phyloP scores from a whole-genome alignment of 345 rosid genomes.

The Psidium friedrichsthalianum region DNA sequence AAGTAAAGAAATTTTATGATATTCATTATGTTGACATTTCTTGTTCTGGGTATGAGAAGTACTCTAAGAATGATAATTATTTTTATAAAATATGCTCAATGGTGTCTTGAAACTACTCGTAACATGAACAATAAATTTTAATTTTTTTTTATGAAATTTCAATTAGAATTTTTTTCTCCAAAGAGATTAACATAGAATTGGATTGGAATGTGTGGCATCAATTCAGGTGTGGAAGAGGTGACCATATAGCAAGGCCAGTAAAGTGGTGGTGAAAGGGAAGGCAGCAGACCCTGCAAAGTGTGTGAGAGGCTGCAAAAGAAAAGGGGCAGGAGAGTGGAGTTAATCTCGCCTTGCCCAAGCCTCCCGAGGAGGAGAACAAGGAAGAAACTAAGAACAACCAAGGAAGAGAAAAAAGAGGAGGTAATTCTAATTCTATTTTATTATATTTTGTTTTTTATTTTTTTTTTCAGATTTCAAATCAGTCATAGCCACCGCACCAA shows the following conservation, averaged over 20 bases:
- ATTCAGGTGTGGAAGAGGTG: slow-evolving; percentile 56
- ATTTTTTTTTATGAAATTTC: neutral
- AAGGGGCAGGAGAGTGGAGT: slow-evolving; percentile 59
- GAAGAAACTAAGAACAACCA: slow-evolving; percentile 16
- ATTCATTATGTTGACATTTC: neutral
- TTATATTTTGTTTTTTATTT: neutral
- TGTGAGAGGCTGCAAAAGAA: slow-evolving; percentile 53
- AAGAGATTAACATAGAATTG: neutral
- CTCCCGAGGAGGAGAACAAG: slow-evolving; percentile 19
- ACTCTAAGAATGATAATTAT: neutral
- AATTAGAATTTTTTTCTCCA: neutral
- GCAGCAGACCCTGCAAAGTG: slow-evolving; percentile 46
- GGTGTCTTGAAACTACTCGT: neutral
- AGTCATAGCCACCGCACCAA: neutral
- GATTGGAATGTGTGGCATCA: neutral
- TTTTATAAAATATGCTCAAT: neutral
- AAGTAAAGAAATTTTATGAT: neutral
- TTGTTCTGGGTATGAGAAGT: neutral
- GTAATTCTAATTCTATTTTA: slow-evolving; percentile 7
- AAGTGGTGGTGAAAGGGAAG: slow-evolving; percentile 74
- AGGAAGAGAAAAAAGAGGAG: slow-evolving; percentile 49
- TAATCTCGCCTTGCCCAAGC: slow-evolving; percentile 63
- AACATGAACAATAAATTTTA: neutral
- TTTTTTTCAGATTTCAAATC: neutral
- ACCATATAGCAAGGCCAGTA: slow-evolving; percentile 42